Evolutionary conservation across 768 basidiomycete species (phyloP).

Genomic region (Boletus rubescentipes): DNA sequence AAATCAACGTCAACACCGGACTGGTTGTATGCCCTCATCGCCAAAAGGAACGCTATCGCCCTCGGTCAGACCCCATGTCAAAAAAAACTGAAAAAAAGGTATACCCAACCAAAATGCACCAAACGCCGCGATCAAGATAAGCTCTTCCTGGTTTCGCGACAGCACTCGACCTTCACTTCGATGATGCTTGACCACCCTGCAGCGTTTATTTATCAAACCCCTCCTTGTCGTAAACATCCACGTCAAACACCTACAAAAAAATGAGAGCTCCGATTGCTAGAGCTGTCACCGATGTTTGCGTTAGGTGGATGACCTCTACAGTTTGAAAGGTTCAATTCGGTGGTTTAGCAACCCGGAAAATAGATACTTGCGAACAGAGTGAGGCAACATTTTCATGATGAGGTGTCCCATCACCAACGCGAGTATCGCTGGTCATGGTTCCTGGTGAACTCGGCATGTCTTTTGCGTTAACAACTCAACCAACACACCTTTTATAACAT

Average conservation of each 20-base stretch:
- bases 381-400: constrained; percentile 47
- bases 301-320: constrained; percentile 61
- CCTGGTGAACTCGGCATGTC: constrained; percentile 9
- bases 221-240: background rate
- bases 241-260: constrained; percentile 51
- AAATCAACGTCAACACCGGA: constrained; percentile 28
- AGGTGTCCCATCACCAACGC: constrained; percentile 50
- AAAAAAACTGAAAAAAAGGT: constrained; percentile 19
- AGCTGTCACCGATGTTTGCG: constrained; percentile 72
- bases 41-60: constrained; percentile 41
- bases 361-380: constrained; percentile 31
- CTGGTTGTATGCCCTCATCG: constrained; percentile 40
- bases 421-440: constrained; percentile 40
- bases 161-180: constrained; percentile 54
- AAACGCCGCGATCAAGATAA: constrained; percentile 66
- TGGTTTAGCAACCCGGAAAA: constrained; percentile 1
- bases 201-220: background rate
- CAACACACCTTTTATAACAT: constrained; percentile 32
- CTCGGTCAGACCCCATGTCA: constrained; percentile 3
- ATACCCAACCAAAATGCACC: constrained; percentile 78
- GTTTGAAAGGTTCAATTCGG: constrained; percentile 13
- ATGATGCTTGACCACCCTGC: constrained; percentile 69
- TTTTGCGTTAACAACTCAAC: background rate
- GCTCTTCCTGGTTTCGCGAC: constrained; percentile 72
- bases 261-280: constrained; percentile 65